Base-by-base conservation (phyloP, 2,329 filamentous ascomycete genomes). In the Hypoxylon sp. region DNA sequence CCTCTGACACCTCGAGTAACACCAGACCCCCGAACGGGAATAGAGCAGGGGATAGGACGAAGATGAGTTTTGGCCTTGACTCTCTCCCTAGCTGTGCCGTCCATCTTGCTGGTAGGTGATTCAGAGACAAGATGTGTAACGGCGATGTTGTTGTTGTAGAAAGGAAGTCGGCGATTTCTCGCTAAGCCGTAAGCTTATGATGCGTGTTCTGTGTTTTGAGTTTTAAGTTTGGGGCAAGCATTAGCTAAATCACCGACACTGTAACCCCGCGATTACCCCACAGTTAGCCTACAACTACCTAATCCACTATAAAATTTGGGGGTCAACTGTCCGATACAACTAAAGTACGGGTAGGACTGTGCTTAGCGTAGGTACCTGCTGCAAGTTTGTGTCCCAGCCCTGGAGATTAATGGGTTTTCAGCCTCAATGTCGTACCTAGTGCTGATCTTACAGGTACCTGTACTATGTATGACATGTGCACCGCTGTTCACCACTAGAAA, bases 191-290 rank as follows among this genome's bases (percentile, higher is more conserved):
- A 23, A 30, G 45, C 21, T 41, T 9, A 3, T 19, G 2, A n/a
- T 23, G 5, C 5, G 2, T 23, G 23, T 23, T 5, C 23, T 30
- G 6, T 30, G 28, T 30, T 30, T 11, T 21, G 3, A 4, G 17
- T 9, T 19, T 43, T 43, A 9, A 46, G 25, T 46, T 57, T 28
- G 13, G 45, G 23, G 57, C 34, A 32, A 36, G 7, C 28, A 43
- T 36, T 13, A 36, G 17, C 25, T 49, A 7, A 48, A 48, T 28
- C 13, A 30, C 28, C 19, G 13, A 23, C 38, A 7, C n/a, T 9
- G 41, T 30, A 28, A 50, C 52, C 58, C 58, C 52, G 46, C 46
- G 30, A 62, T 62, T 55, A 43, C 55, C 57, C 57, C 57, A 49
- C 57, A 19, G 19, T 56, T 56, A 2, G 43, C 10, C 19, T n/a